These are phyloP conservation scores for Candida gorgasii DNA, from an alignment of 805 yeast genomes.

Conservation along the genomic window DNA sequence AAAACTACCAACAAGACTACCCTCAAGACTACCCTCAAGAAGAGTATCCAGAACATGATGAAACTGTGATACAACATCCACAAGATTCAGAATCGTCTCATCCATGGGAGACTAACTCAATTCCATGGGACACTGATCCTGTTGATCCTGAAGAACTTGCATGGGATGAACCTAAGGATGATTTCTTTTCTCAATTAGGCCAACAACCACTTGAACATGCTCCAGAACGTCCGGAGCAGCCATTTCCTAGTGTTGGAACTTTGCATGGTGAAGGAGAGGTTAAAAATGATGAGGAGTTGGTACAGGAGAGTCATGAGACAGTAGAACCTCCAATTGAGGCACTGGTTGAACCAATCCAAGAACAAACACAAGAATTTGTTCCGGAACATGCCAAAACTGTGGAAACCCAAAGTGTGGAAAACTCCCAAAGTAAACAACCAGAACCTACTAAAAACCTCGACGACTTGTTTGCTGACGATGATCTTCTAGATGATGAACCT, in stretches of 20 bases:
- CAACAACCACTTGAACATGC: conserved; percentile 7
- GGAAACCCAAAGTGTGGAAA: too few relatives aligned
- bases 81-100: too few relatives aligned
- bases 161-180: conserved; percentile 7
- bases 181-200: not conserved
- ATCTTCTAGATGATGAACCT: conserved; percentile 20
- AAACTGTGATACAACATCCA: not conserved
- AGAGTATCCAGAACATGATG: not conserved
- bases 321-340: too few relatives aligned
- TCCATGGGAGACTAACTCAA: conserved; percentile 3
- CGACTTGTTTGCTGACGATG: conserved; percentile 18
- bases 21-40: not conserved
- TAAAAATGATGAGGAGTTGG: too few relatives aligned
- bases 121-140: not conserved
- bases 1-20: too few relatives aligned
- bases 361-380: too few relatives aligned
- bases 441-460: not conserved
- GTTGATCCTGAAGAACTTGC: too few relatives aligned
- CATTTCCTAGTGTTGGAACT: too few relatives aligned
- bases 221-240: conserved; percentile 5
- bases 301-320: too few relatives aligned
- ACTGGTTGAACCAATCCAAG: too few relatives aligned
- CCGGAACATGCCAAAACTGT: not conserved
- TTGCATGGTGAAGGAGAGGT: too few relatives aligned
- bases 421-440: too few relatives aligned